Conservation (phyloP, 129 eudicot species). For the Artemisia argyi region DNA sequence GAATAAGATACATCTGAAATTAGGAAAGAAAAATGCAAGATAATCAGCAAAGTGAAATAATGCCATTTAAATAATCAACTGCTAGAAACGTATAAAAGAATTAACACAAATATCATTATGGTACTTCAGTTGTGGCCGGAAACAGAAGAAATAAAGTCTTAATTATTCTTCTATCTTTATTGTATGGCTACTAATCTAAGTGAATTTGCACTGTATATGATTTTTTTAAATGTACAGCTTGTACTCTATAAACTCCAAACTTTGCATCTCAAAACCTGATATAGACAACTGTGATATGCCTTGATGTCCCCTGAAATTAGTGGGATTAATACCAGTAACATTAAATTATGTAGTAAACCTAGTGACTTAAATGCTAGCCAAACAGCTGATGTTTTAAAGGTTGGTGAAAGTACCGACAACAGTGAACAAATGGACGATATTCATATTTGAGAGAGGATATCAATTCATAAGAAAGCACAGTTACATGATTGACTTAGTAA, state of each 20-base stretch:
- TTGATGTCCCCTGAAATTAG: not conserved
- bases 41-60: constrained; percentile 17
- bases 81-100: not conserved
- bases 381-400: not conserved
- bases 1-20: constrained; percentile 77
- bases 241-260: not conserved
- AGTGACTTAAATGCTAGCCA: not conserved
- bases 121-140: constrained; percentile 3
- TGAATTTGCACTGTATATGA: not conserved
- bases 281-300: not conserved
- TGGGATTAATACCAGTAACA: not conserved
- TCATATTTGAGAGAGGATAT: not conserved
- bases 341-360: not conserved
- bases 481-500: not conserved
- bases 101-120: not conserved
- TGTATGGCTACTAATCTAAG: not conserved
- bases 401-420: not conserved
- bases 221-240: not conserved
- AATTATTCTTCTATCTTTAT: not conserved
- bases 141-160: not conserved
- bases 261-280: not conserved
- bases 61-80: not conserved
- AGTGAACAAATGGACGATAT: not conserved
- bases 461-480: not conserved
- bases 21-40: constrained; percentile 14